phyloP scores from a whole-genome alignment of 2,329 filamentous ascomycete genomes.

The Diaporthe vaccinii region DNA sequence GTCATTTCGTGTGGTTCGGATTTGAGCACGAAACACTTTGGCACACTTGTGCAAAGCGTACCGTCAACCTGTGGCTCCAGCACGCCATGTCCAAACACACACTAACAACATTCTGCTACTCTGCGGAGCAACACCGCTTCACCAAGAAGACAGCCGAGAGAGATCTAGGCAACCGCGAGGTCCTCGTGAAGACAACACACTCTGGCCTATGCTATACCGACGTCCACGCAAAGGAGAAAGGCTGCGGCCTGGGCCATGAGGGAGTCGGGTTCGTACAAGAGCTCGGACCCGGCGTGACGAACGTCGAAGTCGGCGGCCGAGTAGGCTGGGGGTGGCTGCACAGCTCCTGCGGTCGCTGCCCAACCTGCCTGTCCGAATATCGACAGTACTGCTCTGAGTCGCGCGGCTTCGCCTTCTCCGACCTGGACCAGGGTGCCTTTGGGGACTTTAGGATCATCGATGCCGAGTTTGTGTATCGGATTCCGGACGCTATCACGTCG shows the following conservation, averaged over 20 bases:
- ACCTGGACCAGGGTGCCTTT: conserved; percentile 54
- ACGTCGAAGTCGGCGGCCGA: conserved; percentile 50
- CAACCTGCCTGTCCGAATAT: conserved; percentile 38
- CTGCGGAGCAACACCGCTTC: conserved; percentile 10
- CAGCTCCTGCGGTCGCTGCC: conserved; percentile 50
- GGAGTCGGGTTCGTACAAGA: conserved; percentile 51
- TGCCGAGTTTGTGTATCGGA: conserved; percentile 54
- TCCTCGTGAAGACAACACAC: conserved; percentile 69
- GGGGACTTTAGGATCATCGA: conserved; percentile 51
- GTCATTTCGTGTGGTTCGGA: neutral
- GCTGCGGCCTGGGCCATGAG: conserved; percentile 53
- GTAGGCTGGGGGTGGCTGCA: conserved; percentile 51
- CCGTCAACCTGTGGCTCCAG: neutral
- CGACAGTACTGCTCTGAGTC: conserved; percentile 49
- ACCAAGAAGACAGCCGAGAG: conserved; percentile 17
- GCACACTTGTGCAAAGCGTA: neutral
- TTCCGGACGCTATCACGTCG: conserved; percentile 54
- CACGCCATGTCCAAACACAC: conserved; percentile 27
- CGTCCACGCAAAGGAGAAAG: conserved; percentile 48
- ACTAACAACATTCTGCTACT: conserved; percentile 33
- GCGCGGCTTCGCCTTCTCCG: conserved; percentile 50
- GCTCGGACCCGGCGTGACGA: conserved; percentile 49
- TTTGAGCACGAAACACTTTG: neutral
- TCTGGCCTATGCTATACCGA: conserved; percentile 73
- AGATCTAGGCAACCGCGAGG: conserved; percentile 51